Base-by-base conservation (phyloP, 2,329 filamentous ascomycete genomes). In the Drechslerella coelobrocha region DNA sequence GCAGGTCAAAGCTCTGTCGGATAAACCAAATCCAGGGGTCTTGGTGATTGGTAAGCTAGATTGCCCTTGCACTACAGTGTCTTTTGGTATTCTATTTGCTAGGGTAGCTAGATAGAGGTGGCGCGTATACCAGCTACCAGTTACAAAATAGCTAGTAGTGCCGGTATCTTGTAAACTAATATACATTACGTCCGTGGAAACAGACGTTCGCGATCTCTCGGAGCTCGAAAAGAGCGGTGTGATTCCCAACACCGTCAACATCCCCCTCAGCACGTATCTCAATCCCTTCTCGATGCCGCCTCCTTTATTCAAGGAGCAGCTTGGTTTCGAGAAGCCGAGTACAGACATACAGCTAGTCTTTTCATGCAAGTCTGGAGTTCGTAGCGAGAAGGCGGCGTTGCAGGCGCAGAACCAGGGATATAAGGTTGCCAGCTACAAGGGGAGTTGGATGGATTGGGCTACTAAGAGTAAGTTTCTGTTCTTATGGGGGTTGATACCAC, bases 321-420 rank as follows among this genome's bases (percentile, higher is more conserved):
- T 91, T 79, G 92, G 91, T 2, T 96, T 89, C 77, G 80, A 83
- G 68, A 89, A 90, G 71, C 92, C 88, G 0, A 75, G 76, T 1
- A 81, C 81, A 68, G 73, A 73, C 39, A 78, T 79, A 29, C 82
- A 85, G 73, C 78, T 96, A 12, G 83, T 97, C 2, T 94, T 97
- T 76, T 97, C 96, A 79, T 99, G 94, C 81, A 95, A 91, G 81
- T 88, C 92, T 0, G 94, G 94, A 1, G 90, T 97, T 73, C 83
- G 94, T 77, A 91, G 90, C 75, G 82, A 83, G 48, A 85, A 89
- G 0, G 92, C 92, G 5, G 92, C 92, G 5, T 83, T 84, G 73
- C 79, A 97, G 78, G 94, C 94, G 27, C 82, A 83, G 75, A 84
- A 89, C 77, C 88, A 87, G 1, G 93, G 93, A 8, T 97, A 90